Conservation (phyloP, 1,139 yeast genomes). For the Kluyveromyces sp. region DNA sequence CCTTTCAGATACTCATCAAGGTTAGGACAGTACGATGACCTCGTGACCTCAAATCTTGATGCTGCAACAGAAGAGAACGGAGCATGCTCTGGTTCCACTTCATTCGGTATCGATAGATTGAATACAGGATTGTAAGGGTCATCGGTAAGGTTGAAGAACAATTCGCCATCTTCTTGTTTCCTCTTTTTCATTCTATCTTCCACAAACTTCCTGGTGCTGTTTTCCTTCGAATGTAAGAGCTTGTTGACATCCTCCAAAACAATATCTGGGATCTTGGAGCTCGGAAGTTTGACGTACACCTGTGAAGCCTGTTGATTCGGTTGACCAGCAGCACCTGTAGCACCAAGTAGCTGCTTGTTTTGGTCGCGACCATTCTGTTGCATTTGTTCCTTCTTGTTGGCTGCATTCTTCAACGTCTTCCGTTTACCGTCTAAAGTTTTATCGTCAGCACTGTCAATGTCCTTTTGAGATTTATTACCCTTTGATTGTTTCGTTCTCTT, state of each 20-base stretch:
- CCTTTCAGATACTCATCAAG: constrained; percentile 26
- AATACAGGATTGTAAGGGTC: constrained; percentile 87
- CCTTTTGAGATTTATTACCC: constrained; percentile 12
- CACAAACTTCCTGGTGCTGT: constrained; percentile 72
- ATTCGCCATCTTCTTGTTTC: constrained; percentile 57
- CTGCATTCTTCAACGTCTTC: constrained; percentile 8
- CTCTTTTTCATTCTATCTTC: constrained; percentile 74
- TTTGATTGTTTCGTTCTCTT: constrained; percentile 16
- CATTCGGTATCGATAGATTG: constrained; percentile 52
- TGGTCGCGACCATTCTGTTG: constrained; percentile 8
- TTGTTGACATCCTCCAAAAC: constrained; percentile 78
- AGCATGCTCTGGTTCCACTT: constrained; percentile 53
- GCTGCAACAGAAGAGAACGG: constrained; percentile 80
- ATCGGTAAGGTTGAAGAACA: constrained; percentile 80
- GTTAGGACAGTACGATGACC: constrained; percentile 42
- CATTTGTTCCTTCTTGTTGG: constrained; percentile 9
- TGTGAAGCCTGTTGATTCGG: constrained; percentile 38
- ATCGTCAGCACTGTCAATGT: background rate
- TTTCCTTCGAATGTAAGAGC: constrained; percentile 68
- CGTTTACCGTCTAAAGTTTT: background rate
- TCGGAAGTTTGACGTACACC: constrained; percentile 80
- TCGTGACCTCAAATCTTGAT: constrained; percentile 62
- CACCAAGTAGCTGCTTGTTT: constrained; percentile 7
- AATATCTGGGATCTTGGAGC: constrained; percentile 89
- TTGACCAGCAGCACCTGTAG: constrained; percentile 8